Evolutionary conservation across 768 basidiomycete species (phyloP).

Genomic region (Calvatia gigantea): DNA sequence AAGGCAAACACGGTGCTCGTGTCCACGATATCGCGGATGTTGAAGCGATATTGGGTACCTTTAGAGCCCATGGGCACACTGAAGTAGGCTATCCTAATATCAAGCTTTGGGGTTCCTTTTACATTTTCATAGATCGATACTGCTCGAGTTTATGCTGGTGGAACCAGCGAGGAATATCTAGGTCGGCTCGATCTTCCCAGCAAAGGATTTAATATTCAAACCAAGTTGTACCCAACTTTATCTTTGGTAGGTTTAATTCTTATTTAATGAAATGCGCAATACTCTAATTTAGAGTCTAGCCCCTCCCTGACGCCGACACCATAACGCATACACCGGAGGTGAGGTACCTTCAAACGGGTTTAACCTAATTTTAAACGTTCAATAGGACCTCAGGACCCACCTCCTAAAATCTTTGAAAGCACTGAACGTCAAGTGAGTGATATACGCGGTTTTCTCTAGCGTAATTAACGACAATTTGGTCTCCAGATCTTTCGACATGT

Average conservation of each 20-base stretch:
- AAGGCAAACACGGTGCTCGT: slow-evolving; percentile 44
- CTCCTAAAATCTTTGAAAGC: slow-evolving; percentile 41
- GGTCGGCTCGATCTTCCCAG: slow-evolving; percentile 47
- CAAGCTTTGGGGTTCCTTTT: neutral
- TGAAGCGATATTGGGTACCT: slow-evolving; percentile 49
- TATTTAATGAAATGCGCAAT: neutral
- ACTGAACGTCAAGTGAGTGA: slow-evolving; percentile 44
- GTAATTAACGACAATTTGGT: slow-evolving; percentile 14
- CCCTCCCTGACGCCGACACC: neutral
- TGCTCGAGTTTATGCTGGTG: slow-evolving; percentile 45
- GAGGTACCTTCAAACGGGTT: neutral
- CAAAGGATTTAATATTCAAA: slow-evolving; percentile 53
- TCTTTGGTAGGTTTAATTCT: slow-evolving; percentile 13
- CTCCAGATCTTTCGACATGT: slow-evolving; percentile 42
- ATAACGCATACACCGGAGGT: slow-evolving; percentile 32
- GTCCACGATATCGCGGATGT: slow-evolving; percentile 47
- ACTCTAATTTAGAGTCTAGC: too few relatives aligned
- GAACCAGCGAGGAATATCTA: slow-evolving; percentile 56
- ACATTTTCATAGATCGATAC: slow-evolving; percentile 37
- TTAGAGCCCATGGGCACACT: slow-evolving; percentile 52
- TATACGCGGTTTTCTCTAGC: too few relatives aligned
- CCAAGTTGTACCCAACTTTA: slow-evolving; percentile 48
- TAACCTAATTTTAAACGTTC: neutral
- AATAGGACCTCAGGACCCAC: slow-evolving; percentile 41
- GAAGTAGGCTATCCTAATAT: slow-evolving; percentile 31